phyloP scores from a whole-genome alignment of 2,329 filamentous ascomycete species.

The Penicillium sp. region DNA sequence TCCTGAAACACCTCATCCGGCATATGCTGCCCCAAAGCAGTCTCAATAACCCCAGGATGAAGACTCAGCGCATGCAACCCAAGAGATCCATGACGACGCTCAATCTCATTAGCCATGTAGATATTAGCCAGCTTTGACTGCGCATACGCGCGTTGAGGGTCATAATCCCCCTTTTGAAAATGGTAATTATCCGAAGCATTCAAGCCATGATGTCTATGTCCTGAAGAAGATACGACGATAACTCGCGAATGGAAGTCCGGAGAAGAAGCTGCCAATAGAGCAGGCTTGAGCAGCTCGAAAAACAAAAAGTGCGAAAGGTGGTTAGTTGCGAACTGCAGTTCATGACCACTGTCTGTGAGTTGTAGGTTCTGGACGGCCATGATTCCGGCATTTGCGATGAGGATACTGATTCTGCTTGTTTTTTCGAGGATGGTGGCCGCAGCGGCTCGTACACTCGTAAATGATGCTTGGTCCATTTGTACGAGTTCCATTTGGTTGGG shows the following conservation, averaged over 20 bases:
- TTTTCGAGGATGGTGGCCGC: constrained; percentile 8
- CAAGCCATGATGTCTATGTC: constrained; percentile 37
- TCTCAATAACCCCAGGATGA: constrained; percentile 42
- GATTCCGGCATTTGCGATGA: constrained; percentile 47
- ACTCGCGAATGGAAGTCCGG: constrained; percentile 46
- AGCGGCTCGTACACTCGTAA: constrained; percentile 13
- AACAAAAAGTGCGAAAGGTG: constrained; percentile 53
- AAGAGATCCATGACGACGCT: constrained; percentile 45
- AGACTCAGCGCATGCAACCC: constrained; percentile 46
- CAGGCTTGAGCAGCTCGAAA: constrained; percentile 46
- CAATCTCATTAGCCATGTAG: constrained; percentile 50
- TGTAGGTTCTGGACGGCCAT: constrained; percentile 31
- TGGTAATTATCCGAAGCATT: constrained; percentile 39
- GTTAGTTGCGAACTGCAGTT: constrained; percentile 52
- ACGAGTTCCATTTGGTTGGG: constrained; percentile 35
- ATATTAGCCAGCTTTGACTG: constrained; percentile 52
- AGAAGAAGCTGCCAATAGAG: constrained; percentile 21
- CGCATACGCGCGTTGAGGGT: constrained; percentile 41
- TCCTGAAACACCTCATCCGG: constrained; percentile 3
- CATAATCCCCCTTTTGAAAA: constrained; percentile 33
- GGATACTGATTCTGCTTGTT: constrained; percentile 14
- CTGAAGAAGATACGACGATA: constrained; percentile 44
- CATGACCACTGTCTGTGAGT: constrained; percentile 41
- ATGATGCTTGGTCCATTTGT: constrained; percentile 19
- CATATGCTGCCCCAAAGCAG: constrained; percentile 4